phyloP scores from a whole-genome alignment of 768 basidiomycete species.

The Lactifluus subvellereus region DNA sequence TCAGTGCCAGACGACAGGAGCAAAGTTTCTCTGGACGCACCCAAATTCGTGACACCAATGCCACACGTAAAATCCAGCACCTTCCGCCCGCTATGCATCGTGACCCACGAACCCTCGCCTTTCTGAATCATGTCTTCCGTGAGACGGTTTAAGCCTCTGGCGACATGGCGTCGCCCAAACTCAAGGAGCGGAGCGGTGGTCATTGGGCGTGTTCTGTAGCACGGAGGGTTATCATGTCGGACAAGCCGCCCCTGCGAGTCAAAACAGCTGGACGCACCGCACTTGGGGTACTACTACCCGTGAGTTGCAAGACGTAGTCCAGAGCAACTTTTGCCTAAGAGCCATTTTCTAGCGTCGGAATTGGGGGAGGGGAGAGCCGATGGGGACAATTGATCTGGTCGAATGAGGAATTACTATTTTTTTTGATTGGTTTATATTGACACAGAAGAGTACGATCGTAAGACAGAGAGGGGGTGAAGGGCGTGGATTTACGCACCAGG shows the following conservation, averaged over 20 bases:
- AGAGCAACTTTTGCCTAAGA: neutral
- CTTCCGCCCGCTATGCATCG: conserved; percentile 16
- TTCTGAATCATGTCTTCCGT: conserved; percentile 18
- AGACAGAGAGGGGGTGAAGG: no score
- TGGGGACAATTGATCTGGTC: neutral
- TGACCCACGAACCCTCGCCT: conserved; percentile 23
- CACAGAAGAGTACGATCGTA: no score
- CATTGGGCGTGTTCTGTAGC: conserved; percentile 10
- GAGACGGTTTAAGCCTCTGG: conserved; percentile 13
- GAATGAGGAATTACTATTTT: neutral
- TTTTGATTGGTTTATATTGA: no score
- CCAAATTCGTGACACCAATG: conserved; percentile 24
- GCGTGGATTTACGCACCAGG: no score
- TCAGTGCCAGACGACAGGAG: neutral
- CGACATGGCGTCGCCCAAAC: conserved; percentile 21
- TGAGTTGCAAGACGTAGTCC: neutral
- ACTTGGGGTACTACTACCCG: neutral
- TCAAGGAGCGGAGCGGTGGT: conserved; percentile 13
- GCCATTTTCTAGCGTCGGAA: neutral
- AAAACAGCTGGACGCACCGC: neutral
- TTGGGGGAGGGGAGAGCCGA: no score
- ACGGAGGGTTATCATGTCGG: neutral
- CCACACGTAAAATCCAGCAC: conserved; percentile 24
- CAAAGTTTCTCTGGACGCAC: neutral
- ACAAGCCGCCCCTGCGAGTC: neutral